phyloP scores from a whole-genome alignment of 2,329 filamentous ascomycete species.

The Colletotrichum sp. region DNA sequence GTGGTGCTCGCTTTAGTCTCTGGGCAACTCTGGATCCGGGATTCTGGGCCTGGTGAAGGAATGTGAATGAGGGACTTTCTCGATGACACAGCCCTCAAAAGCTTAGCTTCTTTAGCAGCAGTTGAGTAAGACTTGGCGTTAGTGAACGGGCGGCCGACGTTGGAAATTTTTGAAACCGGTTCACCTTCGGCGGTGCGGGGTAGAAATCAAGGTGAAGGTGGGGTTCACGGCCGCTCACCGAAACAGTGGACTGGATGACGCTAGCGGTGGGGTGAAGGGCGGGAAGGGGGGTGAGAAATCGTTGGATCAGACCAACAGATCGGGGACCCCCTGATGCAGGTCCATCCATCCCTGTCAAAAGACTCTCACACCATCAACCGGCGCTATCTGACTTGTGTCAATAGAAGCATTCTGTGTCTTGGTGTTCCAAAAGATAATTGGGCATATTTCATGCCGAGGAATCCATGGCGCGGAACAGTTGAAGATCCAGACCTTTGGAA shows the following conservation, averaged over 20 bases:
- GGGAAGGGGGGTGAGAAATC: not conserved
- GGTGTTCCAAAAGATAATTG: not conserved
- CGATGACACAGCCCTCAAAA: not conserved
- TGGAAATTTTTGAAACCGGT: not conserved
- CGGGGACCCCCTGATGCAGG: not conserved
- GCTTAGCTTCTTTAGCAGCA: not conserved
- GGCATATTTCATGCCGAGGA: not conserved
- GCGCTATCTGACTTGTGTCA: not conserved
- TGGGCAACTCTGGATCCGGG: not conserved
- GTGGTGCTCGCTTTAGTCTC: not conserved
- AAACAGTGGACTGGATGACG: not conserved
- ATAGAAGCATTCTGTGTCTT: not conserved
- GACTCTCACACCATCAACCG: not conserved
- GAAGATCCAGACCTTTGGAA: not conserved
- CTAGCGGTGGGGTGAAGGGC: not conserved
- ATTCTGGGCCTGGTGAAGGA: not conserved
- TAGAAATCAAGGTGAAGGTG: conserved; percentile 8
- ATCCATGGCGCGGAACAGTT: not conserved
- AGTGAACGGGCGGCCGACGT: not conserved
- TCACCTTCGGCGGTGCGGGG: conserved; percentile 2
- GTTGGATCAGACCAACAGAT: not conserved
- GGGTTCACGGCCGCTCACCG: not conserved
- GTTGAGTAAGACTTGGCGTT: not conserved
- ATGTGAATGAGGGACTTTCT: not conserved
- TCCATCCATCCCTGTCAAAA: not conserved